These are phyloP conservation scores for Pseudogymnoascus sp. DNA, from an alignment of 2,329 filamentous ascomycete species.

Conservation along the genomic window DNA sequence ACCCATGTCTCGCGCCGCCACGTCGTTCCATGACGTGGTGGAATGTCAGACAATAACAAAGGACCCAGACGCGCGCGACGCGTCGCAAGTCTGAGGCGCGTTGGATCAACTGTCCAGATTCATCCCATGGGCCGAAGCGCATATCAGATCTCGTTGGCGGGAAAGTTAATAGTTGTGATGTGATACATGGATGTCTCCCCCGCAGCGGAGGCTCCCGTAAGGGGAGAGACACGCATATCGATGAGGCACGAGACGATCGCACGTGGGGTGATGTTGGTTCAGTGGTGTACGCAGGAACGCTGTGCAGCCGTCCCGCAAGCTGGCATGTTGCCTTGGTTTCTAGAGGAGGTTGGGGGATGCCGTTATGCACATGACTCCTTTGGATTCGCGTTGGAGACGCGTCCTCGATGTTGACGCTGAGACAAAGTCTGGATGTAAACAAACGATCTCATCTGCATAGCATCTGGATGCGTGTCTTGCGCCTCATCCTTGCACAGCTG, in stretches of 20 bases:
- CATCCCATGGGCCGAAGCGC: neutral
- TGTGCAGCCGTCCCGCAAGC: neutral
- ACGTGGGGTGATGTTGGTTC: neutral
- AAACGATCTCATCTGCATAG: neutral
- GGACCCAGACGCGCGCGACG: neutral
- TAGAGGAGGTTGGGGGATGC: neutral
- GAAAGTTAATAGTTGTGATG: neutral
- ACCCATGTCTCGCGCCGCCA: neutral
- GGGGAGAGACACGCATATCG: neutral
- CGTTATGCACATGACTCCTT: neutral
- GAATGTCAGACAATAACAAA: neutral
- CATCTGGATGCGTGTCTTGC: neutral
- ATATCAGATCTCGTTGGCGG: neutral
- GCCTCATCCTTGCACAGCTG: neutral
- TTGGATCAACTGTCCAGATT: neutral
- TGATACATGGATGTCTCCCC: neutral
- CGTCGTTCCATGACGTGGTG: neutral
- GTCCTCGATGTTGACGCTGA: neutral
- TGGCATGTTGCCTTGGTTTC: neutral
- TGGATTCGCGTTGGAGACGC: neutral
- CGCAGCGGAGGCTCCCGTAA: neutral
- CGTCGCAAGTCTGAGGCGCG: neutral
- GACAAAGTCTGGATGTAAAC: neutral
- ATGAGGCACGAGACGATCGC: slow-evolving; percentile 2
- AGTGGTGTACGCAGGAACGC: neutral